phyloP scores from a whole-genome alignment of 2,329 filamentous ascomycete genomes.

The Alternaria viburni region DNA sequence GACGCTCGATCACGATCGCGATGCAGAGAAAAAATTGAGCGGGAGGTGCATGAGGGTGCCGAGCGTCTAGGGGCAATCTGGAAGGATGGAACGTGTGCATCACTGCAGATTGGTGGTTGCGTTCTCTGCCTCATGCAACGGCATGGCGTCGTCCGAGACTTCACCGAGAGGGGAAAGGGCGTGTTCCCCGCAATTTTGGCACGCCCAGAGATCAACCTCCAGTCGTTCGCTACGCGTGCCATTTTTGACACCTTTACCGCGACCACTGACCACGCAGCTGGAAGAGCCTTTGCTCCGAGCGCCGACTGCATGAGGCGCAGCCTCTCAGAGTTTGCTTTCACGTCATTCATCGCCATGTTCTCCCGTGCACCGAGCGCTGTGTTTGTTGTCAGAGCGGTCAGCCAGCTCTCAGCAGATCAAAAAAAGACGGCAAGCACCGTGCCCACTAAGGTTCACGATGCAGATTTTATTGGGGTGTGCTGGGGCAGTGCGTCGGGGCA shows the following conservation, averaged over 20 bases:
- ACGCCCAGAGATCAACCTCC: conserved; percentile 10
- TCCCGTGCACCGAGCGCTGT: neutral
- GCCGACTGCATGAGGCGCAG: conserved; percentile 10
- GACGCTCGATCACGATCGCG: conserved; percentile 1
- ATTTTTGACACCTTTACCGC: conserved; percentile 4
- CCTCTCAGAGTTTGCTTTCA: neutral
- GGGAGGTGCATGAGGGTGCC: conserved; percentile 9
- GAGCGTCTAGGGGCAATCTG: conserved; percentile 10
- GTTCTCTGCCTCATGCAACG: conserved; percentile 4
- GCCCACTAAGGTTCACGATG: conserved; percentile 17
- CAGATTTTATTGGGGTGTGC: conserved; percentile 17
- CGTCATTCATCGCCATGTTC: neutral
- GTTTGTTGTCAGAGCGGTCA: conserved; percentile 17
- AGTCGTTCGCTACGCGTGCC: conserved; percentile 16
- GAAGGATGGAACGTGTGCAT: conserved; percentile 13
- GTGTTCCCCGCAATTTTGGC: conserved; percentile 16
- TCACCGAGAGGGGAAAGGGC: conserved; percentile 25
- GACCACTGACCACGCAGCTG: conserved; percentile 1
- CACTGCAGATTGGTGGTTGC: conserved; percentile 1
- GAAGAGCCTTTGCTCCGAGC: conserved; percentile 21
- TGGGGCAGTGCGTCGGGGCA: conserved; percentile 21
- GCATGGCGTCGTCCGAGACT: conserved; percentile 21
- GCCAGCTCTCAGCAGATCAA: conserved; percentile 12
- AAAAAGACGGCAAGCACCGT: conserved; percentile 16
- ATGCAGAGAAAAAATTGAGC: conserved; percentile 1